phyloP scores from a whole-genome alignment of 2,329 filamentous ascomycete genomes.

The Penicillium sp. region DNA sequence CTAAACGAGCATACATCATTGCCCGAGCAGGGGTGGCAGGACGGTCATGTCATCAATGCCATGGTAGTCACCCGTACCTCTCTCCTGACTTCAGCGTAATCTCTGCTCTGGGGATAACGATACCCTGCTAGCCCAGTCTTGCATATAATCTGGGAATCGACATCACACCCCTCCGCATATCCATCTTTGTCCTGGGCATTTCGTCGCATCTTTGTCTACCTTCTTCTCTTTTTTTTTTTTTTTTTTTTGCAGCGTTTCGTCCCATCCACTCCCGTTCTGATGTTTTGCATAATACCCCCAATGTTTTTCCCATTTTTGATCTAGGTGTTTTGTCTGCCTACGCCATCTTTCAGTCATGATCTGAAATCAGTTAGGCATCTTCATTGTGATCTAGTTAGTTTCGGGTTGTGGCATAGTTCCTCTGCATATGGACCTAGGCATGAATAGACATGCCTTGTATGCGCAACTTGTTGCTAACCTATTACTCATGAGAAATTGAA shows the following conservation, averaged over 20 bases:
- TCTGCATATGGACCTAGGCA: not conserved
- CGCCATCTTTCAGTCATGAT: not conserved
- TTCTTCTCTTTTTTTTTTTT: too few species aligned
- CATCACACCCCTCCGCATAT: not conserved
- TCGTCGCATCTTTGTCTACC: too few species aligned
- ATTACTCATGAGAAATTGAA: not conserved
- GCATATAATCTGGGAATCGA: not conserved
- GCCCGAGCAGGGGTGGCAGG: constrained; percentile 67
- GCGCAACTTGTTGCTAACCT: too few species aligned
- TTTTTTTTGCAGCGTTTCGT: too few species aligned
- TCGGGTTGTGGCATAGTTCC: not conserved
- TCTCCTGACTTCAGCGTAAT: not conserved
- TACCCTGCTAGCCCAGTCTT: not conserved
- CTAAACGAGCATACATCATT: constrained; percentile 65
- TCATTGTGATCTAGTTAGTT: not conserved
- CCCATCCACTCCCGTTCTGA: too few species aligned
- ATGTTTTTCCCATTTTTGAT: constrained; percentile 2
- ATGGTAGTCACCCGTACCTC: constrained; percentile 51
- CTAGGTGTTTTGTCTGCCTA: not conserved
- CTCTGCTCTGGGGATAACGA: not conserved
- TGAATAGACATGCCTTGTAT: too few species aligned
- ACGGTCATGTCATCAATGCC: constrained; percentile 71
- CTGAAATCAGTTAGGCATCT: not conserved
- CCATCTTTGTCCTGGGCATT: not conserved
- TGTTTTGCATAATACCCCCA: constrained; percentile 28